These are phyloP conservation scores for Rubroboletus satanas DNA, from an alignment of 768 basidiomycete species.

Conservation along the genomic window DNA sequence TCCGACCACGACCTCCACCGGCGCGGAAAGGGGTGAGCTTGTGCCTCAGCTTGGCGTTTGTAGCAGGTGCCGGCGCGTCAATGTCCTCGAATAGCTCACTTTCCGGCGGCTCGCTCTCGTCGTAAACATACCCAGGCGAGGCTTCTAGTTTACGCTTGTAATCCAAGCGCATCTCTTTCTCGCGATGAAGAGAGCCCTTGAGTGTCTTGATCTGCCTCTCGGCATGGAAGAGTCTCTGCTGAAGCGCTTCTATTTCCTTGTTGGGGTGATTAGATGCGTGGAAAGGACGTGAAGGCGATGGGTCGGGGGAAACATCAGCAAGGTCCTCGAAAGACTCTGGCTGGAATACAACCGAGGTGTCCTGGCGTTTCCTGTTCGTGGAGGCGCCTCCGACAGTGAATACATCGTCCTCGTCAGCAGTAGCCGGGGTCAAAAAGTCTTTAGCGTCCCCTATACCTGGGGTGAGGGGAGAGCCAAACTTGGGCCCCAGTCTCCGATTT, in stretches of 20 bases:
- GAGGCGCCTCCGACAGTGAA: slow-evolving; percentile 64
- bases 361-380: slow-evolving; percentile 53
- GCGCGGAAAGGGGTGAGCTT: slow-evolving; percentile 56
- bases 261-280: slow-evolving; percentile 69
- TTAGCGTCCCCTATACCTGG: slow-evolving; percentile 47
- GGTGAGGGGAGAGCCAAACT: slow-evolving; percentile 71
- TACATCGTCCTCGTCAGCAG: slow-evolving; percentile 56
- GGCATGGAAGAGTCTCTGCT: slow-evolving; percentile 79
- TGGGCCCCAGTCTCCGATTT: slow-evolving; percentile 51
- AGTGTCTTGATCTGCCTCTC: slow-evolving; percentile 83
- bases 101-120: slow-evolving; percentile 37
- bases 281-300: slow-evolving; percentile 58
- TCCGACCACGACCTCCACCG: slow-evolving; percentile 40
- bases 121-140: slow-evolving; percentile 34
- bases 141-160: slow-evolving; percentile 52
- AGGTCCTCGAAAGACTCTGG: slow-evolving; percentile 46
- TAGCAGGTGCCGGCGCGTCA: slow-evolving; percentile 33
- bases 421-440: slow-evolving; percentile 57
- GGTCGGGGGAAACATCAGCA: slow-evolving; percentile 56
- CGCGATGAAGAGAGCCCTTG: slow-evolving; percentile 72
- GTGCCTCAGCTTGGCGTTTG: slow-evolving; percentile 34
- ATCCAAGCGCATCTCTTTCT: slow-evolving; percentile 78
- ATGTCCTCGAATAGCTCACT: slow-evolving; percentile 48
- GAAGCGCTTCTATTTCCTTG: slow-evolving; percentile 78
- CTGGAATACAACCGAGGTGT: slow-evolving; percentile 47